Percentiles rank a stretch among this genome's conserved stretches.
Evolutionary conservation across 345 rosid genomes (phyloP).

Genomic region (Triadica sebifera): DNA sequence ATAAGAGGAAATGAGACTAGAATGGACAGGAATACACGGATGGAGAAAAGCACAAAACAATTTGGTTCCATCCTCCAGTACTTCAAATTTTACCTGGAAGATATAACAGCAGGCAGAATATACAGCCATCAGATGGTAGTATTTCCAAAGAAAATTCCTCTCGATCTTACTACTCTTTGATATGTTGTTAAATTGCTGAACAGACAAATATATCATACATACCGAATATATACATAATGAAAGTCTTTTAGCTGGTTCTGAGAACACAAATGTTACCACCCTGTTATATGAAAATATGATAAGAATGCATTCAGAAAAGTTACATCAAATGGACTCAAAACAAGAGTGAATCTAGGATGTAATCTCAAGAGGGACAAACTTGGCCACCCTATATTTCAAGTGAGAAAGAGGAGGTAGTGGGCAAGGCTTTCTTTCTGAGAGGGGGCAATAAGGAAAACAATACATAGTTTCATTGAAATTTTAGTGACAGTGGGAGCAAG

Average conservation of each 20-base stretch:
- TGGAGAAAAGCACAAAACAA: not conserved
- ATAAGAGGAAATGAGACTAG: conserved; percentile 6
- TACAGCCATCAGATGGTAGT: conserved; percentile 96
- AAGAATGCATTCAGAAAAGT: conserved; percentile 18
- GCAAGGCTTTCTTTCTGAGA: too few species aligned
- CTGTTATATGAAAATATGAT: conserved; percentile 37
- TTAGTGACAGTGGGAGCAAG: too few species aligned
- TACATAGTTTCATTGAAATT: too few species aligned
- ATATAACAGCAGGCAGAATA: conserved; percentile 87
- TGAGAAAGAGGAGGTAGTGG: too few species aligned
- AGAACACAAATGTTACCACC: conserved; percentile 67
- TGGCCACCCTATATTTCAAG: too few species aligned
- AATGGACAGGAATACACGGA: not conserved
- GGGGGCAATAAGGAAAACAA: too few species aligned
- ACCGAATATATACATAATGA: conserved; percentile 79
- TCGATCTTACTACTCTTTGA: conserved; percentile 83
- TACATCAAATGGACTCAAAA: not conserved
- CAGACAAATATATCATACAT: conserved; percentile 61
- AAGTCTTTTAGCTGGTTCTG: conserved; percentile 74
- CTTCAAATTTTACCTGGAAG: conserved; percentile 66
- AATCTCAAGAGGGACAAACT: too few species aligned
- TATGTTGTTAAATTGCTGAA: conserved; percentile 68
- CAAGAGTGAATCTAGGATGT: too few species aligned
- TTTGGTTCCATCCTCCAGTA: conserved; percentile 5
- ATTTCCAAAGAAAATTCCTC: conserved; percentile 93